Evolutionary conservation across 805 yeast species (phyloP), one percentile per base, ranked within the genome.

Genomic region (Blastobotrys robertii): DNA sequence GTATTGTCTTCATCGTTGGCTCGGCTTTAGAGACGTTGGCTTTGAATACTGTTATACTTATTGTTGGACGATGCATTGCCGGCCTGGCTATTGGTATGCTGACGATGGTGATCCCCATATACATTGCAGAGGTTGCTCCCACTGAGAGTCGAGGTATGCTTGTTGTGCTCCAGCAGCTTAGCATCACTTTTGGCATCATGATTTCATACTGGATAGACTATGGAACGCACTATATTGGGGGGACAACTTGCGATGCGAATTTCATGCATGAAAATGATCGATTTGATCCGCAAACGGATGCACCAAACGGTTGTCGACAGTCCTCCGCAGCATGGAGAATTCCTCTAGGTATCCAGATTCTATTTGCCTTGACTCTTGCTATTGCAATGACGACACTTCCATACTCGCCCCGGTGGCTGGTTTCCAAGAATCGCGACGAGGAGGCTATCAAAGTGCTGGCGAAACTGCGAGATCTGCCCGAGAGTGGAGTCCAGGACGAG

Each of bases 61-160:
- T 42, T 34, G 70, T 73, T 1, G 79, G 79, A 9, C 62, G 80
- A 45, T 69, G 67, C 30, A 51, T 73, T 34, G 62, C 73, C 11
- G 79, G 80, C 2, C 34, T 74, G 6, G 76, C 76, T 16, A 71
- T 73, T 42, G 80, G 80, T 1, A 69, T 72, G 8, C 64, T 73
- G 30, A 64, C 77, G 1, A 67, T 68, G 53, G 60, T 73, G 40
- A 73, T 73, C 0, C 87, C 79, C 0, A 64, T 72, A 2, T 73
- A 69, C 51, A 59, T 72, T 11, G 66, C 74, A 15, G 79, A 73
- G 50, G 60, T 70, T 11, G 62, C 62, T 1, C 62, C 60, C 1
- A 51, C 60, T 1, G 47, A 52, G 11, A 41, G 54, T 14, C 58
- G 65, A 32, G 65, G 65, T 30, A 16, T 44, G 11, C 15, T 45